Evolutionary conservation across 1,284 basidiomycete genomes (phyloP).

Genomic region (Cryptococcus hybrid): DNA sequence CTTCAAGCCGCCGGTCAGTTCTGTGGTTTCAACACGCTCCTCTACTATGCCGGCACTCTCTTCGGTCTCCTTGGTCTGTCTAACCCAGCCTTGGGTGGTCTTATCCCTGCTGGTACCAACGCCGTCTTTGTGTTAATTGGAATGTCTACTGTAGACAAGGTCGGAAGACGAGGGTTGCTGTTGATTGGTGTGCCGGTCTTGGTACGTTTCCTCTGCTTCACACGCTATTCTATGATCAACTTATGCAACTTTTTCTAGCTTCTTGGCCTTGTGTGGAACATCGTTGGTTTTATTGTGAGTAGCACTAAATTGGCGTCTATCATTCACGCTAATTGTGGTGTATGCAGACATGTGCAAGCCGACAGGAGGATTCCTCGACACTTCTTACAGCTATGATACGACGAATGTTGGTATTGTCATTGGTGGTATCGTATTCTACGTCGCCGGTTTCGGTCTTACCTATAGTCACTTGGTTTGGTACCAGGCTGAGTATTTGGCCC

Average conservation of each 20-base stretch:
- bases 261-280: conserved; percentile 13
- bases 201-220: too few species aligned
- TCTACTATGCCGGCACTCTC: conserved; percentile 39
- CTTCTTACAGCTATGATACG: conserved; percentile 5
- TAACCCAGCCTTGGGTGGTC: conserved; percentile 28
- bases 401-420: too few species aligned
- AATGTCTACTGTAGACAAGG: conserved; percentile 36
- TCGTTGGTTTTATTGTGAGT: conserved; percentile 6
- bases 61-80: conserved; percentile 40
- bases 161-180: conserved; percentile 36
- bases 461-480: conserved; percentile 45
- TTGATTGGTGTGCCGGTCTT: conserved; percentile 18
- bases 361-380: conserved; percentile 2
- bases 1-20: conserved; percentile 29
- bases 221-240: too few species aligned
- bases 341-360: background rate
- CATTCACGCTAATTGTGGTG: background rate
- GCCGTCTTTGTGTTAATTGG: conserved; percentile 23
- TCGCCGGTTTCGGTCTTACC: conserved; percentile 35
- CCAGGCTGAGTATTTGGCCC: conserved; percentile 35
- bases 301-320: too few species aligned
- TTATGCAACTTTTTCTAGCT: background rate
- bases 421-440: conserved; percentile 33
- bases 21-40: conserved; percentile 40
- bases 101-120: conserved; percentile 19